Evolutionary conservation across 768 basidiomycete genomes (phyloP), one percentile per base, ranked within the genome.

Genomic region (Kwoniella sp.): DNA sequence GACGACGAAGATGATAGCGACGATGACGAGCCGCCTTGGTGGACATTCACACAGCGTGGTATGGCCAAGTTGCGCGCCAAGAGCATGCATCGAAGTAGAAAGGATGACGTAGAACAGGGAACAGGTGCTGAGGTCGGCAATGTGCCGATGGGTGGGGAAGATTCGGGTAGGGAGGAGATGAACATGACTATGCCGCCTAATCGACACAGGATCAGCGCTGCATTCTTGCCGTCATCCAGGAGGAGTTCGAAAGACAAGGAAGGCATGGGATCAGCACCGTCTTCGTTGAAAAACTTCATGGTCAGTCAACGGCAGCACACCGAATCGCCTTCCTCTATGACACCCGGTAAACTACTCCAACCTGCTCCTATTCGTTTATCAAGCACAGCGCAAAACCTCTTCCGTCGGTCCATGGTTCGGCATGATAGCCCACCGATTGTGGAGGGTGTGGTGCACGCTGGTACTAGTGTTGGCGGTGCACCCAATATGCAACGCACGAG

Each of bases 11-110:
- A 27, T 6, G 55, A 53, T 27, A 21, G 19, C 0, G 56, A 55
- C 26, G 73, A 75, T 44, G 71, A 73, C 12, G 73, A 75, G 22
- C 64, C 69, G 1, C 74, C 74, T 22, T 76, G 69, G 69, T 76
- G 74, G 74, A 71, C 71, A 0, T 76, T 76, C 49, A 76, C 74
- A 0, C 55, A 63, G 12, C 33, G 63, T 25, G 74, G 74, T 2
- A 73, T 71, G 74, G 59, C 57, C 29, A 76, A 71, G 59, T 64
- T 76, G 27, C 58, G 65, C 17, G 54, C 67, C 19, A 64, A 67
- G 50, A 68, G 27, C 27, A 19, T 64, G 17, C 54, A 58, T 37
- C 21, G 40, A 24, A 55, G 27, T 49, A 47, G 64, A 30, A 40
- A 44, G 26, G 63, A 33, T 13, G 33, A 57, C 29, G 10, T 54